These are phyloP conservation scores for Globisporangium polare DNA, from an alignment of 352 stramenopile genomes.

Conservation along the genomic window DNA sequence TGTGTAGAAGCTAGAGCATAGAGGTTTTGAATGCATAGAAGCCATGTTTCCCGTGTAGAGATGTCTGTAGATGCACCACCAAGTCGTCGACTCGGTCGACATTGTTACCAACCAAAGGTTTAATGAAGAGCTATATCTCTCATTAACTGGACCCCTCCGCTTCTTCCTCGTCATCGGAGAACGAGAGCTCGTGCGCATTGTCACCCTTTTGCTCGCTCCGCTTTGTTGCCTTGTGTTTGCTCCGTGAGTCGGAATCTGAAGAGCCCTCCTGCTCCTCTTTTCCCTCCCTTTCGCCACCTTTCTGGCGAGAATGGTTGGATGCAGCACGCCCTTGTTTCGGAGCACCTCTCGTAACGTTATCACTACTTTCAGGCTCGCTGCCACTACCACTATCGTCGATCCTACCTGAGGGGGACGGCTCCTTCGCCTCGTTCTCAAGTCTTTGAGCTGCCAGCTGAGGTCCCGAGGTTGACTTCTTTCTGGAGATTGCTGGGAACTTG, in stretches of 20 bases:
- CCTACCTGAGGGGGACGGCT: not conserved
- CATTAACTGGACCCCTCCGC: not conserved
- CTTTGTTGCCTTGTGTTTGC: not conserved
- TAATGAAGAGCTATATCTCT: not conserved
- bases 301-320: not conserved
- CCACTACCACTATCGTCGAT: not conserved
- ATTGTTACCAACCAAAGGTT: not conserved
- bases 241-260: not conserved
- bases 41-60: not conserved
- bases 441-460: not conserved
- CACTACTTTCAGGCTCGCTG: not conserved
- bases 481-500: slow-evolving; percentile 9
- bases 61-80: not conserved
- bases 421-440: not conserved
- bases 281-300: not conserved
- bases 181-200: slow-evolving; percentile 1
- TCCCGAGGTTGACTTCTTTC: not conserved
- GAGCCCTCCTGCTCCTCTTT: not conserved
- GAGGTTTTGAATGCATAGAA: slow-evolving; percentile 1
- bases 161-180: slow-evolving; percentile 11
- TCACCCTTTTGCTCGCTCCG: not conserved
- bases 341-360: not conserved
- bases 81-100: not conserved
- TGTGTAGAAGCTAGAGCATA: not conserved
- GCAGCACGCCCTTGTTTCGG: not conserved